Evolutionary conservation across 1,284 basidiomycete genomes (phyloP).

Genomic region (Heliocybe sulcata): DNA sequence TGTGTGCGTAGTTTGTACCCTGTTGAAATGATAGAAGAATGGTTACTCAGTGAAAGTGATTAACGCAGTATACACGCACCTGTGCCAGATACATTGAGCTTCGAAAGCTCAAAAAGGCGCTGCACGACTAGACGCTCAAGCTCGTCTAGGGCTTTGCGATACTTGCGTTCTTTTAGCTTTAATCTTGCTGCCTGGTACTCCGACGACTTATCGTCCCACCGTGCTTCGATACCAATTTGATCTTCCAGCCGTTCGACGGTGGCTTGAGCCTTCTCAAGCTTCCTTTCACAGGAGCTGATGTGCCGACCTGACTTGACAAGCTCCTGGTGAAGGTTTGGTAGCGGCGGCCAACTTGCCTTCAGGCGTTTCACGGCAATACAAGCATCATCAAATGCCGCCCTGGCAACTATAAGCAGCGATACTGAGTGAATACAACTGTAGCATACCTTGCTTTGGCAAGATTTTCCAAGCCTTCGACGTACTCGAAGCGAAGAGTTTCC

Average conservation of each 20-base stretch:
- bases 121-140: constrained; percentile 16
- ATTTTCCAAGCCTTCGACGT: no score
- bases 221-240: constrained; percentile 7
- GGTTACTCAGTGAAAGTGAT: background rate
- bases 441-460: no score
- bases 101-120: constrained; percentile 18
- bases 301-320: no score
- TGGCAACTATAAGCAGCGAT: no score
- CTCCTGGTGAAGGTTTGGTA: no score
- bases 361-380: no score
- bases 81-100: constrained; percentile 14
- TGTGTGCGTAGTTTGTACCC: constrained; percentile 18
- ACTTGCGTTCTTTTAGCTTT: constrained; percentile 11
- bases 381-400: no score
- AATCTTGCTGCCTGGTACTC: constrained; percentile 6
- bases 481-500: no score
- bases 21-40: constrained; percentile 6
- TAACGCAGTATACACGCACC: constrained; percentile 8
- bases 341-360: no score
- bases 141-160: constrained; percentile 11
- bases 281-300: no score
- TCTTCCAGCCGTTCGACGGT: constrained; percentile 10
- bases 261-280: no score
- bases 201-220: constrained; percentile 7
- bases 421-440: no score